Evolutionary conservation across 305 asterid genomes (phyloP).

Genomic region (Euphrasia arctica): DNA sequence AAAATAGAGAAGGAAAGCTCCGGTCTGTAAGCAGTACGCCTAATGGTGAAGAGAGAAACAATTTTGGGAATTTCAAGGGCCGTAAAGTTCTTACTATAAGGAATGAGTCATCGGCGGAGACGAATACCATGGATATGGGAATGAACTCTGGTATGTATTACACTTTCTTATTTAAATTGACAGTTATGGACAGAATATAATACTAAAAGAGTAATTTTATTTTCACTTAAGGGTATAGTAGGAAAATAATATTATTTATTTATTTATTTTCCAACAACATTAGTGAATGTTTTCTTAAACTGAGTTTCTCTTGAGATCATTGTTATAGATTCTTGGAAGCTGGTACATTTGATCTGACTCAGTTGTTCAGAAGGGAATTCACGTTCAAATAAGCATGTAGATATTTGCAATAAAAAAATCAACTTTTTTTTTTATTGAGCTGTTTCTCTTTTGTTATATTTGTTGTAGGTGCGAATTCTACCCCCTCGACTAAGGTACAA

Average conservation of each 20-base stretch:
- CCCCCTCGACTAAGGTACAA: slow-evolving; percentile 49
- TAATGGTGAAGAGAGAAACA: slow-evolving; percentile 38
- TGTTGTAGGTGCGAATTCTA: slow-evolving; percentile 47
- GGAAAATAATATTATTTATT: background rate
- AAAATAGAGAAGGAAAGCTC: slow-evolving; percentile 38
- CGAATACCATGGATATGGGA: slow-evolving; percentile 57
- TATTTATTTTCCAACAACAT: background rate
- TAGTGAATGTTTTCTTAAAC: too few species aligned
- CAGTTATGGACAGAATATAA: too few species aligned
- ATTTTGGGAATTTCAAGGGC: slow-evolving; percentile 24
- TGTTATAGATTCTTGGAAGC: background rate
- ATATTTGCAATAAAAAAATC: background rate
- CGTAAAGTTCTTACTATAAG: slow-evolving; percentile 30
- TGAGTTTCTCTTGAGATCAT: background rate
- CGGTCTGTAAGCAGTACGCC: slow-evolving; percentile 39
- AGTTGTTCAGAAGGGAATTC: slow-evolving; percentile 6
- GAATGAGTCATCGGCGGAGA: slow-evolving; percentile 76
- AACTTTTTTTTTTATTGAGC: slow-evolving; percentile 13
- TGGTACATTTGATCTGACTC: slow-evolving; percentile 16
- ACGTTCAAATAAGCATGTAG: background rate
- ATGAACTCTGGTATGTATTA: slow-evolving; percentile 37
- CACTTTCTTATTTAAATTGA: background rate
- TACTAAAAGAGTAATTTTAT: too few species aligned
- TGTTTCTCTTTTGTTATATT: slow-evolving; percentile 26
- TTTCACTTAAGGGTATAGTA: too few species aligned